Evolutionary conservation across 2,329 filamentous ascomycete genomes (phyloP).

Genomic region (Hypoxylon rubiginosum): DNA sequence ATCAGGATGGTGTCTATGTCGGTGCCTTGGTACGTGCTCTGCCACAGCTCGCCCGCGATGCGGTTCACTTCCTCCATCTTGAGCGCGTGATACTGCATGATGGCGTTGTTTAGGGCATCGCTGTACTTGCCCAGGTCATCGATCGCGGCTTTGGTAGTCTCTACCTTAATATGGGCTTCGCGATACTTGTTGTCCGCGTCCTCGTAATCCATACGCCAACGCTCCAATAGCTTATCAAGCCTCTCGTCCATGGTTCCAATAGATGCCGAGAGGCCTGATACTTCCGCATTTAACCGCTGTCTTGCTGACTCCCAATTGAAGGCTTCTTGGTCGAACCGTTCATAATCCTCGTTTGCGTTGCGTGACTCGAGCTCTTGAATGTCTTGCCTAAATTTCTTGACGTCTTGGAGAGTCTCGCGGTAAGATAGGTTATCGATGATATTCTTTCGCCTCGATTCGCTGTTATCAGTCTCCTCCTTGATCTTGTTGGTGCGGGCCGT

Average conservation of each 20-base stretch:
- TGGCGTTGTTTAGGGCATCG: constrained; percentile 90
- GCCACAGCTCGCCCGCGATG: constrained; percentile 97
- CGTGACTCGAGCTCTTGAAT: constrained; percentile 81
- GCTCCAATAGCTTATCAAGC: constrained; percentile 76
- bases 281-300: constrained; percentile 78
- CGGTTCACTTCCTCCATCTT: constrained; percentile 99
- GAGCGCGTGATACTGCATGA: constrained; percentile 95
- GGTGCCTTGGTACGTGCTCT: constrained; percentile 94
- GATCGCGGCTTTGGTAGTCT: constrained; percentile 91
- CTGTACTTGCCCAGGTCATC: constrained; percentile 89
- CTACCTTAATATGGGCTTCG: constrained; percentile 88
- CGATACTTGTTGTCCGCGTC: constrained; percentile 85
- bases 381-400: constrained; percentile 76
- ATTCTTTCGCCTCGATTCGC: constrained; percentile 85
- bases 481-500: constrained; percentile 81
- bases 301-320: constrained; percentile 75
- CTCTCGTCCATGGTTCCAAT: constrained; percentile 90
- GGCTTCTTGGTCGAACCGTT: constrained; percentile 79
- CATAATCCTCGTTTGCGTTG: constrained; percentile 86
- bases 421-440: constrained; percentile 92
- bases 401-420: constrained; percentile 77
- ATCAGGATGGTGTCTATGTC: constrained; percentile 98
- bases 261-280: constrained; percentile 79
- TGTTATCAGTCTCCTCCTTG: constrained; percentile 81
- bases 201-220: constrained; percentile 90